Conservation (phyloP, 768 basidiomycete species). For the Suillus occidentalis region DNA sequence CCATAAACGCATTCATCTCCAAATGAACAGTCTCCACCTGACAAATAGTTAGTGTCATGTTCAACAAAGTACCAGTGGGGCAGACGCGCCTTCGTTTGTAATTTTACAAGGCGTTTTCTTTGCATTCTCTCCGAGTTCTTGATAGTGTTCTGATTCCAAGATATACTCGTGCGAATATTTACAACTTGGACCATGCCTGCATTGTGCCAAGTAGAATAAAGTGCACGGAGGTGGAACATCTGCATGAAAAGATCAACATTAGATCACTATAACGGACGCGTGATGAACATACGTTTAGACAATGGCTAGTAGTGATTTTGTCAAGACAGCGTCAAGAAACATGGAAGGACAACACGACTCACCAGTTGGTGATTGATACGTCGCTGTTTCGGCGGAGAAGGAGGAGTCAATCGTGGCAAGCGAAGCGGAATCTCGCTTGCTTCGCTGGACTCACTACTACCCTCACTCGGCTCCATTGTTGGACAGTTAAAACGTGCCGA, state of each 20-base stretch:
- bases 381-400: conserved; percentile 37
- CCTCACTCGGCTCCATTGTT: conserved; percentile 44
- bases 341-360: conserved; percentile 28
- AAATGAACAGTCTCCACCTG: conserved; percentile 58
- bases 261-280: conserved; percentile 3
- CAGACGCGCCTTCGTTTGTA: conserved; percentile 51
- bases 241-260: conserved; percentile 22
- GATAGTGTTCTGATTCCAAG: conserved; percentile 51
- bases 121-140: conserved; percentile 54
- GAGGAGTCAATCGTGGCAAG: conserved; percentile 29
- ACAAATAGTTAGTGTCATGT: conserved; percentile 6
- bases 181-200: conserved; percentile 58
- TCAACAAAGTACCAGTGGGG: conserved; percentile 3
- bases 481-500: conserved; percentile 35
- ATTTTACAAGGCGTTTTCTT: conserved; percentile 63
- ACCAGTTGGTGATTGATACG: conserved; percentile 56
- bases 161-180: conserved; percentile 65
- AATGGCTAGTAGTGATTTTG: conserved; percentile 40
- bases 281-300: conserved; percentile 54
- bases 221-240: conserved; percentile 70
- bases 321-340: conserved; percentile 12
- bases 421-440: conserved; percentile 35
- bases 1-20: conserved; percentile 56
- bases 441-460: conserved; percentile 48
- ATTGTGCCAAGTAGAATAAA: conserved; percentile 60